Evolutionary conservation across 768 basidiomycete genomes (phyloP), one percentile per base, ranked within the genome.

Genomic region (Hygrocybe coccinea): DNA sequence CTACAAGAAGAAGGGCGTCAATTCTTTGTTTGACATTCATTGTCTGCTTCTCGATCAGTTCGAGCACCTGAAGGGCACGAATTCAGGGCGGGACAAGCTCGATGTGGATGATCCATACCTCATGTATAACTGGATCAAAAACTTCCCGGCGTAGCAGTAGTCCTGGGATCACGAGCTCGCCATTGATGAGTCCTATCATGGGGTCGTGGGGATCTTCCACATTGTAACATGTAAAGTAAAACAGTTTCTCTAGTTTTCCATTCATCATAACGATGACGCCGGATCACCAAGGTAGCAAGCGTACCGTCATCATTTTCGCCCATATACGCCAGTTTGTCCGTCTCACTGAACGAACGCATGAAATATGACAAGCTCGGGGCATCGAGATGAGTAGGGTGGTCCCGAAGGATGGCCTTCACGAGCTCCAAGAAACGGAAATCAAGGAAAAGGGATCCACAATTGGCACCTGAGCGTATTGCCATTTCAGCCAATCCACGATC

Each of bases 201-300:
- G 86, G 80, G 67, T 94, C 91, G 62, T 91, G 80, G 8, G 86
- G 83, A 65, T 91, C 89, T 60, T 57, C 56, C 5, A 57, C 51
- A 50, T 93, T 93, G 77, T 93, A 94, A 69, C 89, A 92, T 29
- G 85, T 92, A 69, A 93, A 94, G 66, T 89, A 83, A 73, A 93
- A 93, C 75, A 85, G 86, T 54, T 82, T 85, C 24, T 85, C 91
- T 92, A 61, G 14, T 57, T 59, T 61, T 25, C 21, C n/a, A 34
- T 35, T 10, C 25, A 29, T 4, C 8, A 8, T 29, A 29, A 29
- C 29, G 29, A 29, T 29, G 12, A 38, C 6, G 43, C 22, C 22
- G 37, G 15, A 49, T 29, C n/a, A 37, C 3, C 5, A 25, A 22
- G n/a, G 24, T 17, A 14, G n/a, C n/a, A 29, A 5, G 66, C 79